These are phyloP conservation scores for Fusarium aywerte DNA, from an alignment of 2,329 filamentous ascomycete genomes.

Conservation along the genomic window DNA sequence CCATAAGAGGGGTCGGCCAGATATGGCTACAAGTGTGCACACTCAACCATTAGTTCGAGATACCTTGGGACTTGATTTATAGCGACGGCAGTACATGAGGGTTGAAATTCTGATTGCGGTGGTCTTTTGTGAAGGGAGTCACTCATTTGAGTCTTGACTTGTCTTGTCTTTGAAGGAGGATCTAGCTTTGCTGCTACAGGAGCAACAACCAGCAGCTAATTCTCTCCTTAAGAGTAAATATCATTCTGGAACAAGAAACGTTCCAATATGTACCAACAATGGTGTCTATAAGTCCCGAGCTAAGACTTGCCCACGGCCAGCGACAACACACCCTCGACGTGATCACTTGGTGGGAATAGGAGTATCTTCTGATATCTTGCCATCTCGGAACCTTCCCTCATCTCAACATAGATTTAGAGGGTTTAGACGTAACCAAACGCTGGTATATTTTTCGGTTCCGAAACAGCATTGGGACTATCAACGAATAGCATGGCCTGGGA, in stretches of 20 bases:
- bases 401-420: background rate
- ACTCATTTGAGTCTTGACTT: conserved; percentile 16
- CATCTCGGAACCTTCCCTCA: background rate
- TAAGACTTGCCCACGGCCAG: background rate
- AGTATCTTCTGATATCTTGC: background rate
- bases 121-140: conserved; percentile 10
- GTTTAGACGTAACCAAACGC: background rate
- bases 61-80: conserved; percentile 28
- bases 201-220: conserved; percentile 6
- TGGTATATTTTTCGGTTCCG: background rate
- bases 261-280: background rate
- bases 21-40: conserved; percentile 30
- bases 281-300: too few relatives aligned
- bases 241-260: background rate
- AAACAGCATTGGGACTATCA: background rate
- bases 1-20: conserved; percentile 24
- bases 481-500: conserved; percentile 16
- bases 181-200: background rate
- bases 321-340: background rate
- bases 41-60: conserved; percentile 27
- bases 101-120: conserved; percentile 1
- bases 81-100: background rate
- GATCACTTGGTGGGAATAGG: background rate
- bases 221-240: background rate
- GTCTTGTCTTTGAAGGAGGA: background rate